Conservation (phyloP, 2,329 filamentous ascomycete species). For the Penicillium sp. region DNA sequence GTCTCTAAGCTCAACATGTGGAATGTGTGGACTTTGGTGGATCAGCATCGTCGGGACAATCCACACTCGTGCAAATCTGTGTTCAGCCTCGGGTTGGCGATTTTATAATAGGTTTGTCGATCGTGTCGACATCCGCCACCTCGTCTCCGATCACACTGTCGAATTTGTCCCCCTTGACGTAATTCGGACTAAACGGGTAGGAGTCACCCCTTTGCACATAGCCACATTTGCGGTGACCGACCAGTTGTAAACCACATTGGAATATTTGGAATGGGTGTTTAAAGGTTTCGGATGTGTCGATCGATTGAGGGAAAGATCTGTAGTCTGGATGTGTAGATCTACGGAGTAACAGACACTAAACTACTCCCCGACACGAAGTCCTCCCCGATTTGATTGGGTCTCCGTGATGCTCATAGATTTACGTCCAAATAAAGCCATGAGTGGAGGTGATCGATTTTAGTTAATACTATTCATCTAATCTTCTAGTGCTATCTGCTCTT, state of each 20-base stretch:
- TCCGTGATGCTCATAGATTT: not conserved
- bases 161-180: not conserved
- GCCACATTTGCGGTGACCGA: not conserved
- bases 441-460: too few relatives aligned
- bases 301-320: not conserved
- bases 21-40: too few relatives aligned
- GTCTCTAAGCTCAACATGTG: too few relatives aligned
- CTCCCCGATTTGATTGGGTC: not conserved
- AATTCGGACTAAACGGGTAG: not conserved
- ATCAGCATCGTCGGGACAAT: too few relatives aligned
- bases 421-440: not conserved
- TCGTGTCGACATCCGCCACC: too few relatives aligned
- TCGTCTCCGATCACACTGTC: not conserved
- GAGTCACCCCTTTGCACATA: not conserved
- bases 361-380: not conserved
- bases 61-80: too few relatives aligned
- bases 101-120: too few relatives aligned
- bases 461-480: too few relatives aligned
- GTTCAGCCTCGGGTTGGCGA: too few relatives aligned
- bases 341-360: not conserved
- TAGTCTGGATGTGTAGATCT: not conserved
- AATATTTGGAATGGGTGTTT: not conserved
- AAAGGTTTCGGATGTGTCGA: not conserved
- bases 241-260: not conserved
- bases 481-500: too few relatives aligned